These are phyloP conservation scores for Saccharomycopsis sp. DNA, from an alignment of 805 yeast genomes.

Conservation along the genomic window DNA sequence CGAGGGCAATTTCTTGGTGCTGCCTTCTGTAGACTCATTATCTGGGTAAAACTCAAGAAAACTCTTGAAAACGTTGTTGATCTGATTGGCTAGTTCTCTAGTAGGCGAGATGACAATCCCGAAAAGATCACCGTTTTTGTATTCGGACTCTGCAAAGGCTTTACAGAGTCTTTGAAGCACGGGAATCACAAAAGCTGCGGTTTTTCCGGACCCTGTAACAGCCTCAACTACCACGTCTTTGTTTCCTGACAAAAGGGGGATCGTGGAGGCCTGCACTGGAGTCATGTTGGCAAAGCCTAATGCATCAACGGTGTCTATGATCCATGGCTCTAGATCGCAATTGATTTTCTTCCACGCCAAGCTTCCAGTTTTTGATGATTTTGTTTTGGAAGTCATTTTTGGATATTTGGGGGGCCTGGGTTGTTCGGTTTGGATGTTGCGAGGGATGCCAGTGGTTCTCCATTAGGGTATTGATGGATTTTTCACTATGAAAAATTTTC, in stretches of 20 bases:
- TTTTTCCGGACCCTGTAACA: slow-evolving; percentile 97
- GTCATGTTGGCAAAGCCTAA: slow-evolving; percentile 81
- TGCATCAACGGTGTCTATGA: slow-evolving; percentile 52
- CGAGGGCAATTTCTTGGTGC: not conserved
- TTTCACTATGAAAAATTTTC: not conserved
- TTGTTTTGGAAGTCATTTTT: not conserved
- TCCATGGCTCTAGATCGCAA: slow-evolving; percentile 15
- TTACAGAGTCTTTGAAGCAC: slow-evolving; percentile 57
- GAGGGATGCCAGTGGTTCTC: too few species aligned
- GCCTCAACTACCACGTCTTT: slow-evolving; percentile 97
- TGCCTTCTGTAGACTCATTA: slow-evolving; percentile 25
- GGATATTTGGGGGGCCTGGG: not conserved
- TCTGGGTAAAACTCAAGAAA: slow-evolving; percentile 55
- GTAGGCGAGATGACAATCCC: slow-evolving; percentile 67
- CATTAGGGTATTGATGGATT: too few species aligned
- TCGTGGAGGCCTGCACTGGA: slow-evolving; percentile 93
- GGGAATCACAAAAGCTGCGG: slow-evolving; percentile 84
- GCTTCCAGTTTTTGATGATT: slow-evolving; percentile 7
- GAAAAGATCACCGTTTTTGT: slow-evolving; percentile 59
- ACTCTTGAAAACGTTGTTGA: slow-evolving; percentile 54
- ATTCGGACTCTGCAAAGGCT: slow-evolving; percentile 27
- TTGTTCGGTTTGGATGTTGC: too few species aligned
- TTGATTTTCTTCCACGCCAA: slow-evolving; percentile 12
- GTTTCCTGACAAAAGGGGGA: slow-evolving; percentile 74
- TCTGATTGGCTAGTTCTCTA: slow-evolving; percentile 64